Evolutionary conservation across 805 yeast genomes (phyloP), one percentile per base, ranked within the genome.

Genomic region (Saturnispora dispora): DNA sequence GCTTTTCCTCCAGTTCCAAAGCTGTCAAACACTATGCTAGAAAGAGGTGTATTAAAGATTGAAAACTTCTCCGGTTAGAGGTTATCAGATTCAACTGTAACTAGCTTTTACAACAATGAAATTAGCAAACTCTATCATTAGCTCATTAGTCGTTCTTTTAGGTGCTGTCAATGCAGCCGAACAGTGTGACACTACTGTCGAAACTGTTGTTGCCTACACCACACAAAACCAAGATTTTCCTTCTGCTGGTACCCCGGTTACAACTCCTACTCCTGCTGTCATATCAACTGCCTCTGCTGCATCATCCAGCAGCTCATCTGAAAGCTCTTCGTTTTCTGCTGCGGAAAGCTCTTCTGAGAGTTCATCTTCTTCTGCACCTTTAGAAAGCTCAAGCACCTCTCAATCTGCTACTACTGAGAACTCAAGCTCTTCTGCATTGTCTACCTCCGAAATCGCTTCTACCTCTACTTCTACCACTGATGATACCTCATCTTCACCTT

Each of bases 401-500:
- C n/a, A 58, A 6, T 46, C 49, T 9, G 22, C 46, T 23, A 35
- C 44, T 15, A 8, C 51, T 7, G 39, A n/a, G 10, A n/a, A 15
- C 18, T 35, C 39, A n/a, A n/a, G 20, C 28, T 11, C 20, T 8
- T 18, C 11, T 36, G 13, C 36, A 15, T 33, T 15, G 8, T 33
- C 36, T 33, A 2, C 36, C n/a, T 46, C 58, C 3, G 37, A 41
- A n/a, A 32, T 55, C 2, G 36, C 55, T 17, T 27, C 55, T 3
- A 45, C 48, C 5, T 20, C 53, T 30, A 27, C n/a, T 23, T 25
- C 52, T 22, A n/a, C 53, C 6, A 43, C 28, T 22, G 20, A 35
- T 3, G 15, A 55, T n/a, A 35, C 57, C 10, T 30, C 51, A 3
- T 45, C 51, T n/a, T n/a, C 60, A 11, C 41, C 51, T 8, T 25